These are phyloP conservation scores for Saturnispora zaruensis DNA, from an alignment of 805 yeast species.

Conservation along the genomic window DNA sequence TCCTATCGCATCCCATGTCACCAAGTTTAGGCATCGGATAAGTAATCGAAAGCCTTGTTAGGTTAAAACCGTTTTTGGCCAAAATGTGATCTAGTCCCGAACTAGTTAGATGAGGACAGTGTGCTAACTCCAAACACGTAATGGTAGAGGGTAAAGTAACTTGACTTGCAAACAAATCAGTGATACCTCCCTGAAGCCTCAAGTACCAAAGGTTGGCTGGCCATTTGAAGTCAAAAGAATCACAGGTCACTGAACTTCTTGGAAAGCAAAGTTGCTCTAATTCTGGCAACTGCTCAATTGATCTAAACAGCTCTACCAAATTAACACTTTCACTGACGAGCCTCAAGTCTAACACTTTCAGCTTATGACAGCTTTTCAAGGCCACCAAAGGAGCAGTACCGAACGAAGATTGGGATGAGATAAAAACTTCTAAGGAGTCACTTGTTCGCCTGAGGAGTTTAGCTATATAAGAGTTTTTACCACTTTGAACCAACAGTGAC, in stretches of 20 bases:
- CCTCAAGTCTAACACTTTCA: constrained; percentile 66
- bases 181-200: constrained; percentile 81
- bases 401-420: constrained; percentile 93
- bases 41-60: constrained; percentile 55
- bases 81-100: constrained; percentile 56
- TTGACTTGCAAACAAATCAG: constrained; percentile 64
- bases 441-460: constrained; percentile 74
- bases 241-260: constrained; percentile 71
- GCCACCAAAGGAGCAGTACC: constrained; percentile 87
- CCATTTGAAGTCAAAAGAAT: constrained; percentile 58
- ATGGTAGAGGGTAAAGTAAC: constrained; percentile 70
- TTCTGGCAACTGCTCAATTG: constrained; percentile 53
- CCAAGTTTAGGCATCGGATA: constrained; percentile 84
- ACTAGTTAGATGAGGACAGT: constrained; percentile 73
- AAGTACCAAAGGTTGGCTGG: constrained; percentile 67
- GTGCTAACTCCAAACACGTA: constrained; percentile 66
- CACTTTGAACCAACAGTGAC: constrained; percentile 75
- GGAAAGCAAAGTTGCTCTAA: constrained; percentile 81
- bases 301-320: constrained; percentile 65
- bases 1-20: constrained; percentile 60
- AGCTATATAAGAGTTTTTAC: constrained; percentile 85
- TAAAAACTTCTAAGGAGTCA: constrained; percentile 51
- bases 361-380: constrained; percentile 56
- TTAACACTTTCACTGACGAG: constrained; percentile 88
- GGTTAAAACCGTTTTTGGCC: constrained; percentile 53